Conservation (phyloP, 2,329 filamentous ascomycete species). For the Mollisiaceae sp. region DNA sequence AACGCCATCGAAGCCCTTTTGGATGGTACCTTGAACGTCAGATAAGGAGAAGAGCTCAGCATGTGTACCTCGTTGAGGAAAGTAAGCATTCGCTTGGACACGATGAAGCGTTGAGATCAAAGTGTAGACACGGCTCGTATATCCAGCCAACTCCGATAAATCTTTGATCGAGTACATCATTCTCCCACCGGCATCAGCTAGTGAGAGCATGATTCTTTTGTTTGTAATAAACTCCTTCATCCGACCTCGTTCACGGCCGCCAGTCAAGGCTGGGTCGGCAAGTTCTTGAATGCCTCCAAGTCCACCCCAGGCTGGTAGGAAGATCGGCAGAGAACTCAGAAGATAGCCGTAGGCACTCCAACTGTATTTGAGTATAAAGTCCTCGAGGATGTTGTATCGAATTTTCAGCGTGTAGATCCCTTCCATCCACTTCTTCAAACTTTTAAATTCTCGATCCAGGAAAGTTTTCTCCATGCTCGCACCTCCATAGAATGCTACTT, state of each 20-base stretch:
- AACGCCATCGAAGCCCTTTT: constrained; percentile 94
- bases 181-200: constrained; percentile 92
- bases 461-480: constrained; percentile 95
- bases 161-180: constrained; percentile 99
- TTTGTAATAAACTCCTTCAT: constrained; percentile 99
- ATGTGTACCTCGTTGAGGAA: constrained; percentile 66
- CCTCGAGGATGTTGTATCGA: constrained; percentile 97
- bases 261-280: constrained; percentile 53
- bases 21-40: constrained; percentile 90
- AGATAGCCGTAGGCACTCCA: constrained; percentile 99
- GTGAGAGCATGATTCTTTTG: constrained; percentile 95
- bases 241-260: constrained; percentile 75
- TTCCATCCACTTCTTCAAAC: constrained; percentile 96
- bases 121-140: constrained; percentile 95
- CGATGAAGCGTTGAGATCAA: constrained; percentile 93
- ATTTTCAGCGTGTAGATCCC: constrained; percentile 98
- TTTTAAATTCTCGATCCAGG: constrained; percentile 89
- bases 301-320: constrained; percentile 92
- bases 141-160: constrained; percentile 90
- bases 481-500: constrained; percentile 96
- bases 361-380: constrained; percentile 97
- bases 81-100: constrained; percentile 89
- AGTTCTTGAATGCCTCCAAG: constrained; percentile 75
- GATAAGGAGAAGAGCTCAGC: constrained; percentile 87
- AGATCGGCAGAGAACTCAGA: constrained; percentile 89